These are phyloP conservation scores for Ascochyta rabiei DNA, from an alignment of 2,329 filamentous ascomycete species.

Conservation along the genomic window DNA sequence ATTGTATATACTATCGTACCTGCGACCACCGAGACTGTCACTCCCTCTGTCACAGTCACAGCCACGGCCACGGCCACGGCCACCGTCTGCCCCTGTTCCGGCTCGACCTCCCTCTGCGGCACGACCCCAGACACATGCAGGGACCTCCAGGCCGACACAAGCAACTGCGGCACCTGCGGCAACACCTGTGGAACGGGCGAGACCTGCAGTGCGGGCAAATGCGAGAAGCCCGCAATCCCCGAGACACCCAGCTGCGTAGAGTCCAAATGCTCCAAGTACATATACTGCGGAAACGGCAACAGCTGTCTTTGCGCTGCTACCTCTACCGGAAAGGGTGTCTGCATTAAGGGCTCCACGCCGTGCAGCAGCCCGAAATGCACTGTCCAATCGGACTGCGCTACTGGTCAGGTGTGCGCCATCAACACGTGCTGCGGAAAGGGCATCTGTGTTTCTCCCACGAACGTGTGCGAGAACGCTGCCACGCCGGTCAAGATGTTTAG, in stretches of 20 bases:
- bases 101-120: constrained; percentile 5
- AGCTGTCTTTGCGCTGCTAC: background rate
- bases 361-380: background rate
- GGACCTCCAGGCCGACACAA: constrained; percentile 12
- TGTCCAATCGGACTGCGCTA: background rate
- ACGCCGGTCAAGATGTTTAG: constrained; percentile 6
- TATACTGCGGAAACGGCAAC: background rate
- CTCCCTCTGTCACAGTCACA: constrained; percentile 13
- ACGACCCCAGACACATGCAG: constrained; percentile 11
- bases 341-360: background rate
- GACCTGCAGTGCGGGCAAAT: constrained; percentile 5
- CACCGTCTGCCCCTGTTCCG: constrained; percentile 15
- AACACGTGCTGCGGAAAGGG: constrained; percentile 8
- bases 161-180: constrained; percentile 18
- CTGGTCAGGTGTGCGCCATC: constrained; percentile 1
- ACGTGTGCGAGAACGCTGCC: background rate
- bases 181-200: constrained; percentile 7
- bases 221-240: background rate
- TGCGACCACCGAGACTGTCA: constrained; percentile 6
- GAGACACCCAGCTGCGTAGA: background rate
- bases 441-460: constrained; percentile 7
- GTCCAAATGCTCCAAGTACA: background rate
- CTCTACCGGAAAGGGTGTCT: background rate
- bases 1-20: constrained; percentile 7
- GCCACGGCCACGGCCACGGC: constrained; percentile 11